These are phyloP conservation scores for Melastoma candidum DNA, from an alignment of 441 rosid species.

Conservation along the genomic window DNA sequence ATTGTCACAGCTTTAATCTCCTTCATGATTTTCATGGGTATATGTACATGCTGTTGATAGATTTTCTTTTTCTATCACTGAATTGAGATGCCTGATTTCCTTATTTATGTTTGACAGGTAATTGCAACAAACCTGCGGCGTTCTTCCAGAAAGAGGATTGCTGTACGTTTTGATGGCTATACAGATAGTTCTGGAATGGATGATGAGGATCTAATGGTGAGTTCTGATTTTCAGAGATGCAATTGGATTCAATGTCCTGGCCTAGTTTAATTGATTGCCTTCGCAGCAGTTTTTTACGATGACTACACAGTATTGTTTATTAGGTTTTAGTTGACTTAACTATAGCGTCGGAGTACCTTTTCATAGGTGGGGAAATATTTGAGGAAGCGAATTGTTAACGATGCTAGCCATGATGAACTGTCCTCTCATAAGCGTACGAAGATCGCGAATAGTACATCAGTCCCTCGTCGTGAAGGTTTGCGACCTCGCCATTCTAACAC, in stretches of 20 bases:
- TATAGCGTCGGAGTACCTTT: slow-evolving; percentile 20
- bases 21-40: no score
- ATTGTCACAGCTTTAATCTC: no score
- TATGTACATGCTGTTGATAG: background rate
- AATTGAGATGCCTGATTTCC: slow-evolving; percentile 8
- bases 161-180: slow-evolving; percentile 77
- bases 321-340: slow-evolving; percentile 9
- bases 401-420: slow-evolving; percentile 47
- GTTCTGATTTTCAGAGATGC: slow-evolving; percentile 17
- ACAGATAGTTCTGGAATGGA: slow-evolving; percentile 75
- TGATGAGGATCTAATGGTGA: slow-evolving; percentile 92
- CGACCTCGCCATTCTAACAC: slow-evolving; percentile 84
- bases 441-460: slow-evolving; percentile 34
- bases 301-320: background rate
- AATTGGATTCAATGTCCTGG: background rate
- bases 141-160: slow-evolving; percentile 76
- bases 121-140: slow-evolving; percentile 81
- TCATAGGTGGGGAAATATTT: slow-evolving; percentile 40
- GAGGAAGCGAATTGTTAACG: slow-evolving; percentile 50
- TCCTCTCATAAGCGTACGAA: slow-evolving; percentile 51
- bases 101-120: slow-evolving; percentile 37
- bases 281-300: no score
- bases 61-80: slow-evolving; percentile 2
- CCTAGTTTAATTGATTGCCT: background rate
- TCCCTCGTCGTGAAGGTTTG: slow-evolving; percentile 95